A percentile compares a stretch with the other conserved stretches of the same genome.
phyloP scores from a whole-genome alignment of 2,329 filamentous ascomycete species.

The Hymenoscyphus occultus region DNA sequence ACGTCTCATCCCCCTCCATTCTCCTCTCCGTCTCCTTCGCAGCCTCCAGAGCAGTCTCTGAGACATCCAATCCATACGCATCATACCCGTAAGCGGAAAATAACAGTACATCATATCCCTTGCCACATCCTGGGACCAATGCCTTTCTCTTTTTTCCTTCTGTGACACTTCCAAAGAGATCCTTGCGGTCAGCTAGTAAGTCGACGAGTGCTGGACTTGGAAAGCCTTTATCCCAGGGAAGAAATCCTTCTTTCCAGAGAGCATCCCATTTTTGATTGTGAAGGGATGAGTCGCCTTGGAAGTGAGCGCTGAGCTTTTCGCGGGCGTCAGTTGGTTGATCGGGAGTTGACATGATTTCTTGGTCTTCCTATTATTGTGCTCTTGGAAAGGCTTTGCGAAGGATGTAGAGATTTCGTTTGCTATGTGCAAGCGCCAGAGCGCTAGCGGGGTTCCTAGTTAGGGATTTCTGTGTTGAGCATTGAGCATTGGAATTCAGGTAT shows the following conservation, averaged over 20 bases:
- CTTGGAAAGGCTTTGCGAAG: background rate
- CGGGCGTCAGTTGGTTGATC: conserved; percentile 28
- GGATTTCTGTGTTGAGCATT: background rate
- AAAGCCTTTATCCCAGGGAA: conserved; percentile 56
- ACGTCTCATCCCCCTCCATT: conserved; percentile 40
- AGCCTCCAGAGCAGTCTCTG: conserved; percentile 41
- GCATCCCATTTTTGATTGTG: conserved; percentile 44
- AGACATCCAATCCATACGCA: conserved; percentile 65
- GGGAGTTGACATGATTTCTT: conserved; percentile 2
- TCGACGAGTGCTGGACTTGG: conserved; percentile 54
- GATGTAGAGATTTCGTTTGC: background rate
- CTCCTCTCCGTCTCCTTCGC: conserved; percentile 45
- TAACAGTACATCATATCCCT: conserved; percentile 76
- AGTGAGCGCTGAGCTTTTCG: conserved; percentile 30
- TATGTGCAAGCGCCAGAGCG: background rate
- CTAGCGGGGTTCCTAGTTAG: background rate
- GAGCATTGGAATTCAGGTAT: too few species aligned
- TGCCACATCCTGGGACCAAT: conserved; percentile 78
- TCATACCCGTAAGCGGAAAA: conserved; percentile 75
- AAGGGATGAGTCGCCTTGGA: conserved; percentile 19
- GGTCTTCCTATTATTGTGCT: background rate
- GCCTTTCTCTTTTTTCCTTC: conserved; percentile 46
- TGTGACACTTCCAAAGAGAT: conserved; percentile 40
- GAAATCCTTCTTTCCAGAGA: conserved; percentile 44
- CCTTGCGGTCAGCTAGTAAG: conserved; percentile 45